Conservation (phyloP, 2,329 filamentous ascomycete genomes). For the Colletotrichum cuscutae region DNA sequence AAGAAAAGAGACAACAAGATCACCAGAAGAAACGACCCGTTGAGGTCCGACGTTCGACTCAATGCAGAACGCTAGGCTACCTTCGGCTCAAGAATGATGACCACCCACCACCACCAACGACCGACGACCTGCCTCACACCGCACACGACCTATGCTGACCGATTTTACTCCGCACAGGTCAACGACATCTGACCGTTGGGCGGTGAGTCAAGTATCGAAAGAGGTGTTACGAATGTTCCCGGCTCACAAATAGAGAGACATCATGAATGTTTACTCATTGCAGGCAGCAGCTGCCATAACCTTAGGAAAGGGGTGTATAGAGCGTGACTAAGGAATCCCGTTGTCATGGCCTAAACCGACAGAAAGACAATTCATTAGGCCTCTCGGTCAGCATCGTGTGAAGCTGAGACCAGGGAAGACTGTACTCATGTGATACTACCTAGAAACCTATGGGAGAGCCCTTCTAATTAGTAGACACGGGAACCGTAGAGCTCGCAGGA, state of each 20-base stretch:
- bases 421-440: too few species aligned
- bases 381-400: too few species aligned
- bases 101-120: background rate
- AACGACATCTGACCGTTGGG: background rate
- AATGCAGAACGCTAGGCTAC: constrained; percentile 10
- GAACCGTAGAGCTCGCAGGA: background rate
- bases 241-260: background rate
- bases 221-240: too few species aligned
- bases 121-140: background rate
- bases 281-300: too few species aligned
- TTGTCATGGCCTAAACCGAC: too few species aligned
- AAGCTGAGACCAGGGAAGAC: too few species aligned
- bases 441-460: too few species aligned
- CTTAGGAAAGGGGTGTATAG: too few species aligned
- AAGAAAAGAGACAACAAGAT: background rate
- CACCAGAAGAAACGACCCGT: background rate
- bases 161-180: background rate
- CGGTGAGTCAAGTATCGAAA: background rate
- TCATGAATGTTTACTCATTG: background rate
- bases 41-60: background rate
- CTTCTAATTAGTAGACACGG: too few species aligned
- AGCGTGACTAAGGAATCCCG: too few species aligned
- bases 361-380: too few species aligned
- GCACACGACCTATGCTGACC: background rate
- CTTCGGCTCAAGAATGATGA: constrained; percentile 9